Evolutionary conservation across 192 early-diverging fungal species (phyloP), one percentile per base, ranked within the genome.

Genomic region (Spinellus fusiger): DNA sequence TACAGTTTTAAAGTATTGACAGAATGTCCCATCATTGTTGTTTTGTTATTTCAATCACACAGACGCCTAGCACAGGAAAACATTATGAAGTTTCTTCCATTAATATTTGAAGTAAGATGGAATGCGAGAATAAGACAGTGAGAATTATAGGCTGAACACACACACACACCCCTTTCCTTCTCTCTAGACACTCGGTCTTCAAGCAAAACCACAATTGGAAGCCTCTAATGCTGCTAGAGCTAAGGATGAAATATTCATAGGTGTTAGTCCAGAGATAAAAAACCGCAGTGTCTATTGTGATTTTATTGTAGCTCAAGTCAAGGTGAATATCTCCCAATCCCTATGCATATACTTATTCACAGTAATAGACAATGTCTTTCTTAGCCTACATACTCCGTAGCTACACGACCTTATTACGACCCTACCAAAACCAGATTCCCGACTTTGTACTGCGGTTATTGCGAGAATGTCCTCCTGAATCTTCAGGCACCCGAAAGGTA

Each of bases 1-100:
- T 80, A 78, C 44, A 94, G 92, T 63, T 98, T 99, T 83, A 99
- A 99, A 73, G 96, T 99, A 18, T 68, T 99, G 63, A 95, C 93
- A 4, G 97, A 99, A 64, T 95, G 95, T 62, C 97, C 97, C 4
- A 96, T 99, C 23, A 98, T 98, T 51, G 92, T 99, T 23, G 97
- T 96, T 1, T 76, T 96, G 20, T 74, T 98, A 22, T 94, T 98
- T 61, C 93, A 96, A 76, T 82, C 95, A 1, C 87, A 94, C 76
- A 83, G 89, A 15, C 81, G 85, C 33, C 88, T 88, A 59, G 91
- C 92, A 25, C 83, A 80, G 31, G 79, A 77, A 23, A 92, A 95
- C 62, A 87, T 98, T 34, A 80, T 82, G 33, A 79, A 78, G 51
- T 94, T 99, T 68, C 83, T 99, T 8, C 93, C 93, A 3, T 77